Evolutionary conservation across 345 rosid genomes (phyloP).

Genomic region (Salix arbutifolia): DNA sequence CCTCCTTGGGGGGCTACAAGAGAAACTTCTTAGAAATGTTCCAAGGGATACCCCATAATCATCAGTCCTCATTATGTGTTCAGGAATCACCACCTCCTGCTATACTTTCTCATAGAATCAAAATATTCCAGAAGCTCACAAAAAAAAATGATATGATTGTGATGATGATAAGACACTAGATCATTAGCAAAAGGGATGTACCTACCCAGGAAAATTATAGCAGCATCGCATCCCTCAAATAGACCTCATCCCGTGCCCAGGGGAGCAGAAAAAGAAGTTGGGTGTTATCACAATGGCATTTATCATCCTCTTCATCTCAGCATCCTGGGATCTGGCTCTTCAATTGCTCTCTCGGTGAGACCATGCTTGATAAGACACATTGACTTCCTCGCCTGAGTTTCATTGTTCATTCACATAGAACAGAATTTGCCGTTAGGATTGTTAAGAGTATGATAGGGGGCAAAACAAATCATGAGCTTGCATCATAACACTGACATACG

Average conservation of each 20-base stretch:
- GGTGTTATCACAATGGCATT: conserved; percentile 59
- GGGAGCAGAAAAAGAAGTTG: background rate
- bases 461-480: background rate
- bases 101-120: background rate
- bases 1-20: background rate
- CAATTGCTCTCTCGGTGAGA: conserved; percentile 81
- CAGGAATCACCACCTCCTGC: background rate
- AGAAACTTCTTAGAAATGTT: background rate
- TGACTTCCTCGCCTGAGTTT: conserved; percentile 67
- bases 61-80: conserved; percentile 1
- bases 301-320: conserved; percentile 88
- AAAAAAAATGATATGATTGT: background rate
- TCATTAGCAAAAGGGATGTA: background rate
- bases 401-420: conserved; percentile 1
- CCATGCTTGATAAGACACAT: conserved; percentile 89
- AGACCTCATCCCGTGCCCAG: background rate
- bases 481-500: background rate
- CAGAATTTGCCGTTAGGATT: conserved; percentile 1
- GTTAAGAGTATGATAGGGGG: background rate
- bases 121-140: background rate
- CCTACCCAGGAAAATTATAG: background rate
- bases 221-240: background rate
- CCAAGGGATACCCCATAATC: background rate
- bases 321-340: conserved; percentile 73
- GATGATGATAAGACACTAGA: background rate